phyloP scores from a whole-genome alignment of 305 asterid genomes.

The Caryopteris hybrid region DNA sequence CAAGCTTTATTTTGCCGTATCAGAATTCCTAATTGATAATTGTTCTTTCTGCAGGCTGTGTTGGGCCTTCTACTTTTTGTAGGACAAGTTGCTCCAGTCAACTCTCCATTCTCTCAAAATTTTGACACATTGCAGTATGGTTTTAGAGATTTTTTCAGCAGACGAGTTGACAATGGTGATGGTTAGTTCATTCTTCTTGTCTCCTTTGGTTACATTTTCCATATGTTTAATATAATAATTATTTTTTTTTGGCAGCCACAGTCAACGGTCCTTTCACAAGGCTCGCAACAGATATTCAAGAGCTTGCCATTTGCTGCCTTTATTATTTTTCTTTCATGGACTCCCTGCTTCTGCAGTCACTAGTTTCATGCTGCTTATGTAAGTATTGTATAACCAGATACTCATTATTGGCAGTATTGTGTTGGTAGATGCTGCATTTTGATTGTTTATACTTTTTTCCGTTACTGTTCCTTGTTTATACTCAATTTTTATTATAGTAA shows the following conservation, averaged over 20 bases:
- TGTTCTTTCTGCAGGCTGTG: conserved; percentile 63
- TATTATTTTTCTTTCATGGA: conserved; percentile 68
- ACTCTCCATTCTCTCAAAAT: conserved; percentile 44
- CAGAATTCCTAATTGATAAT: not conserved
- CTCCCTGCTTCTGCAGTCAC: conserved; percentile 62
- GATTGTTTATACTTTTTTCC: not conserved
- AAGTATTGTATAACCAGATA: conserved; percentile 29
- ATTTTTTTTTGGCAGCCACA: conserved; percentile 36
- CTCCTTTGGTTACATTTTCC: conserved; percentile 12
- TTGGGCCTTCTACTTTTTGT: conserved; percentile 61
- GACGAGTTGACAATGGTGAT: conserved; percentile 39
- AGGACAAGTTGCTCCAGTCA: conserved; percentile 53
- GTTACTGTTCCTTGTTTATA: not conserved
- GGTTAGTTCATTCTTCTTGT: conserved; percentile 14
- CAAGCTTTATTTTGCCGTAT: not conserved
- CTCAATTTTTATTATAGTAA: not conserved
- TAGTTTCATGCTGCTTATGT: conserved; percentile 85
- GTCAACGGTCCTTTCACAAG: conserved; percentile 75
- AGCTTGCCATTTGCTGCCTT: conserved; percentile 78
- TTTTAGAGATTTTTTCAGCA: conserved; percentile 53
- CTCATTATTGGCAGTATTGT: not conserved
- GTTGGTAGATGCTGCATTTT: not conserved
- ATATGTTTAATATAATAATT: conserved; percentile 14
- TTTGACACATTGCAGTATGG: conserved; percentile 54
- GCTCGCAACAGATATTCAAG: conserved; percentile 75